Conservation (phyloP, 495 filamentous ascomycete genomes). For the Aspergillus sclerotiicarbonarius region DNA sequence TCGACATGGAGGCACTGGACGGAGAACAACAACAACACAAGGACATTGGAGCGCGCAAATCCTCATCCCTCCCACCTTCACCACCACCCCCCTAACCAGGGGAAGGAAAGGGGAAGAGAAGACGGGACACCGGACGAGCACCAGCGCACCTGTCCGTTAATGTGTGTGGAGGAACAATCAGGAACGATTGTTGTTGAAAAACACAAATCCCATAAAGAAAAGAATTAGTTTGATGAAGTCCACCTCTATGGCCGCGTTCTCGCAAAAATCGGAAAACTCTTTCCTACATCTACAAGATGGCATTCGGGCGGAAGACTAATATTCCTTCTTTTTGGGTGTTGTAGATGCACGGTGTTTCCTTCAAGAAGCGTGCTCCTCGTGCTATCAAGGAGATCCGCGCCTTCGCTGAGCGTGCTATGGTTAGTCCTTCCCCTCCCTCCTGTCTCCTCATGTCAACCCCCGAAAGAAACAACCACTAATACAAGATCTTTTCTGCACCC, state of each 20-base stretch:
- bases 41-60: background rate
- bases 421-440: conserved; percentile 50
- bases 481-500: background rate
- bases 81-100: background rate
- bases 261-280: conserved; percentile 20
- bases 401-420: conserved; percentile 93
- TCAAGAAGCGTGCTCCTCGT: conserved; percentile 98
- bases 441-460: conserved; percentile 1
- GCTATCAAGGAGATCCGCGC: conserved; percentile 99
- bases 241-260: conserved; percentile 50
- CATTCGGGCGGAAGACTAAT: conserved; percentile 62
- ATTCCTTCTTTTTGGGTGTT: conserved; percentile 33
- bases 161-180: conserved; percentile 19
- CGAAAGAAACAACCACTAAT: background rate
- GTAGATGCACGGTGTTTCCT: conserved; percentile 91
- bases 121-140: background rate
- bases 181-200: background rate
- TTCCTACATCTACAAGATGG: conserved; percentile 41
- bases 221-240: conserved; percentile 72
- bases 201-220: conserved; percentile 25
- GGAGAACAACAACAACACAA: conserved; percentile 22
- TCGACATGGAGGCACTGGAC: conserved; percentile 23
- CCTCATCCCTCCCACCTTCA: conserved; percentile 2
- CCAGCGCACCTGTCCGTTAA: background rate
- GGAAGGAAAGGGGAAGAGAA: conserved; percentile 1